Base-by-base conservation (phyloP, 2,329 filamentous ascomycete species). In the Diaporthe australafricana region DNA sequence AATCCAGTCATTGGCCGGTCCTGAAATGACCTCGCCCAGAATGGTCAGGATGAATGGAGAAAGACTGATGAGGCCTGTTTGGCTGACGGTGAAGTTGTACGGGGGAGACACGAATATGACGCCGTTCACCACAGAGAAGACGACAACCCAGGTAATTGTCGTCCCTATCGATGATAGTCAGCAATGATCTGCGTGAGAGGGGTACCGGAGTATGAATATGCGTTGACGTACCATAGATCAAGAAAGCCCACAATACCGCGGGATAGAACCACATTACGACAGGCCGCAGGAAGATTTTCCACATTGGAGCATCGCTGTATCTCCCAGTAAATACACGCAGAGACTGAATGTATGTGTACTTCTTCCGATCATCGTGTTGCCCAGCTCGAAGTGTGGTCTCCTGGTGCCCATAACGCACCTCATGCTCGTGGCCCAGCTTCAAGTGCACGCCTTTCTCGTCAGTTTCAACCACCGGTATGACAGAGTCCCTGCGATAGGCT, bases 261-360 rank as follows among this genome's bases (percentile, higher is more conserved):
- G 87, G 81, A 70, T 88, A 88, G 65, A 84, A 82, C 75, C 87
- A 84, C 60, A 88, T 80, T 5, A 86, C 82, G 42, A 88, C 79
- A 0, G 87, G 87, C 1, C 86, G 77, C 5, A 81, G 47, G 68
- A 83, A 83, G 48, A 83, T 79, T 74, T 83, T 83, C 80, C 81
- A 82, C n/a, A 80, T 72, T 1, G 82, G 80, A 1, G 82, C 82
- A 12, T 77, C 70, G 30, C 80, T 80, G 75, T 83, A 84, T 42
- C 78, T 75, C 12, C 82, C 82, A 16, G 72, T 79, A 70, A 79
- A 84, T 5, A 83, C 73, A 5, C 79, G 77, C 72, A 84, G 74
- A 6, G 79, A 80, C 42, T 74, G 79, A 66, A 77, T 48, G 70
- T 77, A 84, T 0, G 80, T 77, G 25, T 81, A 77, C 71, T 80